Evolutionary conservation across 2,329 filamentous ascomycete genomes (phyloP).

Genomic region (Macroventuria anomochaeta): DNA sequence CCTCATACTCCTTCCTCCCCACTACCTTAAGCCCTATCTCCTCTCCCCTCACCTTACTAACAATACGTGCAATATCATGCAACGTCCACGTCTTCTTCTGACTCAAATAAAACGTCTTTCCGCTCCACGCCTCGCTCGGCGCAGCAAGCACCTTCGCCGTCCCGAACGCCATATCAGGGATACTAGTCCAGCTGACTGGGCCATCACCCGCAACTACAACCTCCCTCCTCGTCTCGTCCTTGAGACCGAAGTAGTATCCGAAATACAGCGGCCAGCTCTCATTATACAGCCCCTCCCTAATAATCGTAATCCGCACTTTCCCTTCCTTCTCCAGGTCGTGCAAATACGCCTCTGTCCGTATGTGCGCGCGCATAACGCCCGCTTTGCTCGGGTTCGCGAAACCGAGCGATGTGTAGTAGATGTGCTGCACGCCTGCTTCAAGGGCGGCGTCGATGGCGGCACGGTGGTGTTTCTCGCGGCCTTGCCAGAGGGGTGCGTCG

Average conservation of each 20-base stretch:
- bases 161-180: constrained; percentile 53
- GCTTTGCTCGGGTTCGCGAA: constrained; percentile 52
- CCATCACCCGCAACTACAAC: constrained; percentile 53
- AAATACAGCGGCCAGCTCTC: constrained; percentile 58
- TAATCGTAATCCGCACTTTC: constrained; percentile 43
- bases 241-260: constrained; percentile 50
- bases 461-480: constrained; percentile 54
- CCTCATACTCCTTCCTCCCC: constrained; percentile 49
- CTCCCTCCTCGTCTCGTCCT: constrained; percentile 45
- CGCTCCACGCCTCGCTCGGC: constrained; percentile 39
- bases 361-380: constrained; percentile 55
- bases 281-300: constrained; percentile 56
- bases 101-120: constrained; percentile 51
- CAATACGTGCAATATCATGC: constrained; percentile 39
- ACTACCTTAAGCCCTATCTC: constrained; percentile 48
- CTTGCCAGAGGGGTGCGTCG: constrained; percentile 50
- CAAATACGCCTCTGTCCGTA: constrained; percentile 54
- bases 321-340: constrained; percentile 31
- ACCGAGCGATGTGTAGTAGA: constrained; percentile 56
- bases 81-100: constrained; percentile 37
- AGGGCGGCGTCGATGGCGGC: constrained; percentile 53
- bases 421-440: constrained; percentile 51
- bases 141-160: constrained; percentile 51
- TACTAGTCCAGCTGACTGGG: constrained; percentile 53
- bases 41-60: constrained; percentile 34